Evolutionary conservation across 1,139 yeast genomes (phyloP).

Genomic region (Entelexis paramagnoliae): DNA sequence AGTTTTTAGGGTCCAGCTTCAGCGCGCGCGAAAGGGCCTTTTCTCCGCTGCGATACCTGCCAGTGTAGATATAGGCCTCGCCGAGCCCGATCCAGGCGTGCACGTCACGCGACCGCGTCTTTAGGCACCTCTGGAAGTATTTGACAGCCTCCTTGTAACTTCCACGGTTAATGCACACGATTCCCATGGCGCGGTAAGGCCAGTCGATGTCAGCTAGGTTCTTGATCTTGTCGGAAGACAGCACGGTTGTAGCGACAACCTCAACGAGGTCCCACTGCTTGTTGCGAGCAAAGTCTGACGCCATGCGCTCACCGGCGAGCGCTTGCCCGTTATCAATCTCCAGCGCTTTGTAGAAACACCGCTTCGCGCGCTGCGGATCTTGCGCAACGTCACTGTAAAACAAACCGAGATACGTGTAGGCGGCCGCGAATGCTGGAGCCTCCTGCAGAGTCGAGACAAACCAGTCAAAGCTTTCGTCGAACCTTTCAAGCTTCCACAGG

Average conservation of each 20-base stretch:
- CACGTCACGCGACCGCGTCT: conserved; percentile 54
- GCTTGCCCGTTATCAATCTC: conserved; percentile 74
- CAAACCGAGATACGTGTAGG: conserved; percentile 70
- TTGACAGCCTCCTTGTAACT: conserved; percentile 75
- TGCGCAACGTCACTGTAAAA: conserved; percentile 46
- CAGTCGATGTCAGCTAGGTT: conserved; percentile 37
- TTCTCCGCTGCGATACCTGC: conserved; percentile 74
- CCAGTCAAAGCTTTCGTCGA: conserved; percentile 37
- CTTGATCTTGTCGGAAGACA: conserved; percentile 43
- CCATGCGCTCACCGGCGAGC: conserved; percentile 62
- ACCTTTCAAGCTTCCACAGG: conserved; percentile 33
- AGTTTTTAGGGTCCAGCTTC: conserved; percentile 41
- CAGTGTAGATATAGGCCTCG: conserved; percentile 79
- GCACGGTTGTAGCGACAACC: conserved; percentile 47
- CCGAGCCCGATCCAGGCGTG: conserved; percentile 92
- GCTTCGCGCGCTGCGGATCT: conserved; percentile 63
- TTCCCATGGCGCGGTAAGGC: conserved; percentile 85
- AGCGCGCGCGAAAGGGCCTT: conserved; percentile 68
- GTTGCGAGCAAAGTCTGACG: conserved; percentile 51
- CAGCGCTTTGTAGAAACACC: conserved; percentile 82
- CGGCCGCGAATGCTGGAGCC: conserved; percentile 55
- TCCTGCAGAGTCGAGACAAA: conserved; percentile 56
- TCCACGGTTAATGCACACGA: conserved; percentile 59
- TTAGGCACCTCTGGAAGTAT: conserved; percentile 75
- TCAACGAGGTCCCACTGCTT: conserved; percentile 84